Conservation (phyloP, 192 early-diverging fungal species). For the Lobosporangium transversale region DNA sequence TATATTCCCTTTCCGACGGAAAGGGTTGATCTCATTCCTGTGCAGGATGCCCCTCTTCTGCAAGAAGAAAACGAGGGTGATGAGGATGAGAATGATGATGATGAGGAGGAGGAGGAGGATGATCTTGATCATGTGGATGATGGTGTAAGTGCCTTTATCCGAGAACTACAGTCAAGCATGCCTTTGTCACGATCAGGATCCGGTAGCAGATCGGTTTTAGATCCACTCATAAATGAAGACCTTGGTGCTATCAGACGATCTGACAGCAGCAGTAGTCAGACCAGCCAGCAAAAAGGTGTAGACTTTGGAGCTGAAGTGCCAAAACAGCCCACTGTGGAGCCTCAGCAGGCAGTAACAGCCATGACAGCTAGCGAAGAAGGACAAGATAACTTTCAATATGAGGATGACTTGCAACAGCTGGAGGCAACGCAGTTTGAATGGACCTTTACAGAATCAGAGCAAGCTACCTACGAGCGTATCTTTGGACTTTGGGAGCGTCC, state of each 20-base stretch:
- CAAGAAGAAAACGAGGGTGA: slow-evolving; percentile 2
- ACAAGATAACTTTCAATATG: neutral
- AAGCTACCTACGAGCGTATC: slow-evolving; percentile 34
- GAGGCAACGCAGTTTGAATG: slow-evolving; percentile 41
- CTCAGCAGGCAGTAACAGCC: neutral
- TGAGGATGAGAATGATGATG: slow-evolving; percentile 13
- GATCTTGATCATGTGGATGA: slow-evolving; percentile 4
- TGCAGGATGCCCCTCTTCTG: neutral
- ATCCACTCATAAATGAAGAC: neutral
- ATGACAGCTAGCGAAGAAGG: neutral
- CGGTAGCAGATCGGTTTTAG: neutral
- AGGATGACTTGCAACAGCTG: slow-evolving; percentile 21
- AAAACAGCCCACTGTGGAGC: neutral
- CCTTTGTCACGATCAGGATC: slow-evolving; percentile 13
- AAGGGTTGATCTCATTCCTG: neutral
- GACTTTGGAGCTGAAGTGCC: neutral
- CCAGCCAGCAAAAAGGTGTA: slow-evolving; percentile 11
- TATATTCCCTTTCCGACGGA: neutral
- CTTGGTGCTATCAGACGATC: slow-evolving; percentile 5
- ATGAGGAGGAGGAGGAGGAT: slow-evolving; percentile 12
- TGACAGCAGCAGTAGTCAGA: slow-evolving; percentile 33
- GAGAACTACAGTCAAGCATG: slow-evolving; percentile 40
- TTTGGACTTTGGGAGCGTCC: slow-evolving; percentile 50
- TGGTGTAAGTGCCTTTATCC: slow-evolving; percentile 32
- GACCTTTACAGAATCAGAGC: slow-evolving; percentile 45